Conservation (phyloP, 2,329 filamentous ascomycete genomes). For the Nothophaeocryptopus gaeumannii region DNA sequence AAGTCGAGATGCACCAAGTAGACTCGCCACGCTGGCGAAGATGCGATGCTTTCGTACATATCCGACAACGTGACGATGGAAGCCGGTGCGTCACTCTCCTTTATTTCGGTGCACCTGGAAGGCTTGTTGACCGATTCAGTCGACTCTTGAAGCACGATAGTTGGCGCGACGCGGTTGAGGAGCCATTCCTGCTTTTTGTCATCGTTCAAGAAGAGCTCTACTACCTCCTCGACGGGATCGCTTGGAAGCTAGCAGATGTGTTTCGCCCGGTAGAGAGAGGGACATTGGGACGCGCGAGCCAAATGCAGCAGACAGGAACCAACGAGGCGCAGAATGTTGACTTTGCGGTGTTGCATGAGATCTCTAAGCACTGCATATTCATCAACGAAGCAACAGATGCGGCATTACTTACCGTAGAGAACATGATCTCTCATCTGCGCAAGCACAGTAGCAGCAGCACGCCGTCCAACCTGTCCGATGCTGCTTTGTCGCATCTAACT, state of each 20-base stretch:
- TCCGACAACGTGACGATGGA: slow-evolving; percentile 5
- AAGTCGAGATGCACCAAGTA: not conserved
- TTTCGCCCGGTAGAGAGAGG: slow-evolving; percentile 34
- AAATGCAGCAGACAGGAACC: slow-evolving; percentile 22
- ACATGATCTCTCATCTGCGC: slow-evolving; percentile 28
- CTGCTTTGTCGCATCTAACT: slow-evolving; percentile 14
- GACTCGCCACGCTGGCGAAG: slow-evolving; percentile 1
- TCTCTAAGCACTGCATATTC: slow-evolving; percentile 41
- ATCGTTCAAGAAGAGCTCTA: slow-evolving; percentile 35
- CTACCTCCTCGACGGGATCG: slow-evolving; percentile 30
- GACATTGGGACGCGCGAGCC: slow-evolving; percentile 22
- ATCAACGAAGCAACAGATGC: slow-evolving; percentile 38
- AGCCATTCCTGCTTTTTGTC: slow-evolving; percentile 36
- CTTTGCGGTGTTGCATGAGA: slow-evolving; percentile 36
- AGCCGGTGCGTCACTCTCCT: slow-evolving; percentile 11
- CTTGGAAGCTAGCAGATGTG: slow-evolving; percentile 31
- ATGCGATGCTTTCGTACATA: slow-evolving; percentile 10
- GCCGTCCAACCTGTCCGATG: slow-evolving; percentile 9
- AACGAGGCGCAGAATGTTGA: slow-evolving; percentile 24
- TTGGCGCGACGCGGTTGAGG: slow-evolving; percentile 24
- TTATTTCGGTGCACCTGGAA: not conserved
- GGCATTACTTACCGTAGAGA: slow-evolving; percentile 29
- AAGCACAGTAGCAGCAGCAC: not conserved
- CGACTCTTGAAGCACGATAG: not conserved
- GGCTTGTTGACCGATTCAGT: not conserved